Conservation (phyloP, 1,284 basidiomycete genomes). For the Amylostereum chailletii region DNA sequence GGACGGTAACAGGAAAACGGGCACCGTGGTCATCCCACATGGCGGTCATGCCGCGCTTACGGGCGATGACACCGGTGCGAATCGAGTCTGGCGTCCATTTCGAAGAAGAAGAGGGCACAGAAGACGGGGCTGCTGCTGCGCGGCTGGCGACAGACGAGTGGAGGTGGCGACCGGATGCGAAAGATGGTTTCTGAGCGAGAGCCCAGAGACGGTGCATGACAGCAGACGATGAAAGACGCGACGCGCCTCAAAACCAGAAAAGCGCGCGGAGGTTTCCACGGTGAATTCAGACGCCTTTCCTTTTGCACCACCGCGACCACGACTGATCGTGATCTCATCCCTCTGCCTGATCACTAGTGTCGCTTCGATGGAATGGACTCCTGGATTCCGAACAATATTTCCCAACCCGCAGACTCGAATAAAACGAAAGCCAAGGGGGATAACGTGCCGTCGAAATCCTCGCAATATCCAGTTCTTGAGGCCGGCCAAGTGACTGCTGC, state of each 20-base stretch:
- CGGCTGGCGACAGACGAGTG: conserved; percentile 27
- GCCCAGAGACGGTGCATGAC: conserved; percentile 46
- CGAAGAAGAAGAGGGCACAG: conserved; percentile 18
- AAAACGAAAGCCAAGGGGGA: conserved; percentile 12
- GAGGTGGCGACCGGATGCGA: conserved; percentile 27
- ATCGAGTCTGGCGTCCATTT: conserved; percentile 87
- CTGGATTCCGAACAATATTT: conserved; percentile 48
- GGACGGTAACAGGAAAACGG: conserved; percentile 85
- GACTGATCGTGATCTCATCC: not conserved
- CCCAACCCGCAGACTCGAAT: conserved; percentile 1
- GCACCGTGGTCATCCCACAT: conserved; percentile 90
- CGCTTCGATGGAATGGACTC: conserved; percentile 58
- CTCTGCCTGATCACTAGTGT: conserved; percentile 4
- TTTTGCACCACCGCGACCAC: not conserved
- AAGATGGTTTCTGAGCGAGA: conserved; percentile 27
- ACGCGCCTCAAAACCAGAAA: not conserved
- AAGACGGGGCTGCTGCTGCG: conserved; percentile 23
- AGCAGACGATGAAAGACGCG: conserved; percentile 3
- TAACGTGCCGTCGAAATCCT: conserved; percentile 19
- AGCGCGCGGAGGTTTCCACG: not conserved
- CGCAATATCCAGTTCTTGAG: conserved; percentile 45
- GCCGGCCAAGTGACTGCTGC: conserved; percentile 45
- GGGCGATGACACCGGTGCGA: conserved; percentile 90
- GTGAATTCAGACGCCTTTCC: not conserved
- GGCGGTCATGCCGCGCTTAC: conserved; percentile 93